A percentile compares a stretch with the other conserved stretches of the same genome.
These are phyloP conservation scores for Spinellus fusiger DNA, from an alignment of 192 early-diverging fungal species.

Conservation along the genomic window DNA sequence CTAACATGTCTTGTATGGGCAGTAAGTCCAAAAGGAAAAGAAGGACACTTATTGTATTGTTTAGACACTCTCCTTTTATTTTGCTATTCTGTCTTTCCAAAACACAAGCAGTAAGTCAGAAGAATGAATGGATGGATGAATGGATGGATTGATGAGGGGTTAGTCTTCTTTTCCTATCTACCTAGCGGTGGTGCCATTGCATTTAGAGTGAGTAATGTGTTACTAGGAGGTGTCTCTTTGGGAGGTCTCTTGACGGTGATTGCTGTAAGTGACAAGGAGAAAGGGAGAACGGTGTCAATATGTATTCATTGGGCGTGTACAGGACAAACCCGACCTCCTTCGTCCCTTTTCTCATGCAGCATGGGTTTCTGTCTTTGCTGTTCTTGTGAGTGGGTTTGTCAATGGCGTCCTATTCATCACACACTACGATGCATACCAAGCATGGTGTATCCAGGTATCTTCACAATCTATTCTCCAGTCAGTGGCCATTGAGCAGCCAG, in stretches of 20 bases:
- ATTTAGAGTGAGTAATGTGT: slow-evolving; percentile 23
- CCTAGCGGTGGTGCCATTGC: slow-evolving; percentile 11
- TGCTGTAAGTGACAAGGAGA: slow-evolving; percentile 4
- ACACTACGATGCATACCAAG: slow-evolving; percentile 4
- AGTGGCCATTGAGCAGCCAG: background rate
- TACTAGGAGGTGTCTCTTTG: slow-evolving; percentile 14
- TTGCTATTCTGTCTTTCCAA: slow-evolving; percentile 29
- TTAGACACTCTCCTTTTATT: slow-evolving; percentile 25
- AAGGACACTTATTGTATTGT: background rate
- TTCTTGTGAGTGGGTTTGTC: slow-evolving; percentile 16
- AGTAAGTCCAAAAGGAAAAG: slow-evolving; percentile 12
- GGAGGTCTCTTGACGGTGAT: slow-evolving; percentile 13
- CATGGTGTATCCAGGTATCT: slow-evolving; percentile 12
- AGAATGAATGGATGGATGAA: background rate
- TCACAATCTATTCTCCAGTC: background rate
- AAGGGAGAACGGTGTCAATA: background rate
- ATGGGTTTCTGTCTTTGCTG: slow-evolving; percentile 17
- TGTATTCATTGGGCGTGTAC: background rate
- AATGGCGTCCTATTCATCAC: slow-evolving; percentile 27
- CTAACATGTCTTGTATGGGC: slow-evolving; percentile 24
- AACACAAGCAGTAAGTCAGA: slow-evolving; percentile 18
- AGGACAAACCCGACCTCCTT: slow-evolving; percentile 13
- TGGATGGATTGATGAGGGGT: background rate
- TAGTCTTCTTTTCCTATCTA: slow-evolving; percentile 25
- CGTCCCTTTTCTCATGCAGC: slow-evolving; percentile 15